These are phyloP conservation scores for Colletotrichum sansevieriae DNA, from an alignment of 2,329 filamentous ascomycete genomes.

Conservation along the genomic window DNA sequence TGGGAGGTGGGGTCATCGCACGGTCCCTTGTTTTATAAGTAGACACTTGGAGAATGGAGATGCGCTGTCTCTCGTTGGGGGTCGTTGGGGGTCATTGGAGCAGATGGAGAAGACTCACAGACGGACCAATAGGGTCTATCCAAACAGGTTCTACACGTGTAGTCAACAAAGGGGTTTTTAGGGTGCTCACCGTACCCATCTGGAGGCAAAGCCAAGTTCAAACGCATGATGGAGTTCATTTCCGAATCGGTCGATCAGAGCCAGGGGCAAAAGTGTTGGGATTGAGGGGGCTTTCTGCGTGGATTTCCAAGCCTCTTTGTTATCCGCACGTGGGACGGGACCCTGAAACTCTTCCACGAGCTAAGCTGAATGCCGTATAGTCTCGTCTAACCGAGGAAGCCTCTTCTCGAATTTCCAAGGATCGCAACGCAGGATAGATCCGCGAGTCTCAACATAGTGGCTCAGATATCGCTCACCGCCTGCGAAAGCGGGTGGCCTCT, in stretches of 20 bases:
- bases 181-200: constrained; percentile 19
- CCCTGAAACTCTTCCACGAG: constrained; percentile 16
- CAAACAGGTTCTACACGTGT: too few relatives aligned
- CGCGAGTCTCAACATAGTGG: constrained; percentile 39
- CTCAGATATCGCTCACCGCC: constrained; percentile 26
- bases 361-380: constrained; percentile 19
- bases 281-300: constrained; percentile 28
- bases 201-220: constrained; percentile 34
- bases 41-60: too few relatives aligned
- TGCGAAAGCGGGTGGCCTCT: constrained; percentile 29
- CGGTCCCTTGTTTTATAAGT: neutral
- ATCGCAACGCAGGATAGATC: constrained; percentile 12
- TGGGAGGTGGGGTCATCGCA: constrained; percentile 26
- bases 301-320: constrained; percentile 24
- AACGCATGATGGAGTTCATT: constrained; percentile 32
- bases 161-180: constrained; percentile 20
- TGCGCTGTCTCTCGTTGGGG: too few relatives aligned
- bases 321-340: constrained; percentile 31
- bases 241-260: constrained; percentile 14
- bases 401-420: constrained; percentile 18
- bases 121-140: neutral
- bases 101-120: constrained; percentile 12
- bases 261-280: constrained; percentile 40
- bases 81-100: constrained; percentile 18
- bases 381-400: constrained; percentile 25